Base-by-base conservation (phyloP, 352 stramenopile genomes). In the Pythium periplocum region DNA sequence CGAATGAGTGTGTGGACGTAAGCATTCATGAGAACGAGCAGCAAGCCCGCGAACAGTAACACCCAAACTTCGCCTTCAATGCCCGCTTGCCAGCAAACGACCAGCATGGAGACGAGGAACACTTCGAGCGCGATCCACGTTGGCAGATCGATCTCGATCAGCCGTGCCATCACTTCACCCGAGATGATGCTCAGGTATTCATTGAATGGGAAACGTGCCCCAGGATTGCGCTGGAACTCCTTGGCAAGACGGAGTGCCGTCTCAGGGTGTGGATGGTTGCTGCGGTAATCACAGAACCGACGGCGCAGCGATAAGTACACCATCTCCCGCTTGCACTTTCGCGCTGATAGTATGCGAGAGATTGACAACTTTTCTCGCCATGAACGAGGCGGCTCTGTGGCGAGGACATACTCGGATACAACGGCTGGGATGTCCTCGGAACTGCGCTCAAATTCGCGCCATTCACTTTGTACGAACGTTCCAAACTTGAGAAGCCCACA, bases 111-210 rank as follows among this genome's bases (percentile, higher is more conserved):
- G 17, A 90, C 73, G 10, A 90, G 63, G 6, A 81, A 66, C 4
- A 82, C 12, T 32, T 74, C 75, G n/a, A 86, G 64, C 10, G 71
- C 73, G 36, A 88, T 17, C 80, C 80, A 90, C 42, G 80, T 90
- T 30, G 71, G 53, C 58, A 78, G 57, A 49, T 90, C 80, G 55
- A 90, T 86, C 60, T 85, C 73, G 40, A 90, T 87, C 2, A 90
- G 63, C 31, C 74, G 55, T 2, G 60, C 75, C 80, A 90, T 87
- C 45, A 86, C 74, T 56, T 87, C 77, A 12, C 80, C 80, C 2
- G 77, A 88, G 50, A 90, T 86, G 56, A 88, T 81, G 6, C 73
- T 75, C 5, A 90, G 67, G 50, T 90, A 90, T 53, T 88, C 77
- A 57, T 90, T 82, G 61, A 90, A 90, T 1, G 79, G 75, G 62